Evolutionary conservation across 805 yeast genomes (phyloP), one percentile per base, ranked within the genome.

Genomic region (Ogataea nakhonphanomensis): DNA sequence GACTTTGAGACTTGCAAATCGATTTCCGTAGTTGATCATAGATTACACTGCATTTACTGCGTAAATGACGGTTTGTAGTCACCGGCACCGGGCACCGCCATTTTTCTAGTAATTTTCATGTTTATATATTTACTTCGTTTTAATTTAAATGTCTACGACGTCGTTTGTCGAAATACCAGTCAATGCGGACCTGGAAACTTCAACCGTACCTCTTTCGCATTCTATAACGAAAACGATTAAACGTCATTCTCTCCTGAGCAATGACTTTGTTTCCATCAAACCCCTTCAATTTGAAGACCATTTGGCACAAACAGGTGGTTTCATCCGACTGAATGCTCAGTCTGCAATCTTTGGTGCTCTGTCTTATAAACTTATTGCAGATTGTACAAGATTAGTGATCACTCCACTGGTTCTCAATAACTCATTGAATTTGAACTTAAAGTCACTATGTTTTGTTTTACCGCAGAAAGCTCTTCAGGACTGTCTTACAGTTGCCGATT

Each of bases 351-450:
- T 48, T 26, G 43, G 33, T 31, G 44, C 43, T 17, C 14, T 50
- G 8, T 25, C 45, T 8, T 50, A 46, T 39, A 44, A 49, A 37
- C 29, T 50, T 1, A 33, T 48, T 25, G 41, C 37, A 10, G 43
- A 45, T 8, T 43, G 39, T 5, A 14, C 17, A 3, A 38, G 36
- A n/a, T 8, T 51, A 25, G 42, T 42, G 7, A 57, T 74, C 25
- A 56, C 66, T 8, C 81, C 81, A 7, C 39, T 73, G 13, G 48
- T 58, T 2, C 40, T 69, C 13, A 58, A 64, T 37, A 65, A 69
- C 32, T 46, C 64, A 9, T 46, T 69, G 20, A 61, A 61, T 7
- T 44, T 66, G 25, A 48, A 55, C 12, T 57, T 65, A 25, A 71
- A 71, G 30, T 58, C 59, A 8, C 51, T 76, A 7, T 50, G 61